Percentiles rank a stretch among this genome's conserved stretches.
Evolutionary conservation across 805 yeast species (phyloP).

Genomic region (Candida koratica): DNA sequence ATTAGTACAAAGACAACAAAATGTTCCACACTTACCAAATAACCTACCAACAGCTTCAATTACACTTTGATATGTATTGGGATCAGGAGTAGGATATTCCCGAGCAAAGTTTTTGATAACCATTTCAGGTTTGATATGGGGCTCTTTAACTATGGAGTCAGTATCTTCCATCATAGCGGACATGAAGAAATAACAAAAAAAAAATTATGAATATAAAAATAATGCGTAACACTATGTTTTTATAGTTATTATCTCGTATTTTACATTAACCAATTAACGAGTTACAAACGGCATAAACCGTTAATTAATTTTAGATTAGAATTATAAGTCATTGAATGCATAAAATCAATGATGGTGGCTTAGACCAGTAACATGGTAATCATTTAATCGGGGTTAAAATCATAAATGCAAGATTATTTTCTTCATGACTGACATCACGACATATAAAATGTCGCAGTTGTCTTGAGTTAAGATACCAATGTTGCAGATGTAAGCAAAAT

Average conservation of each 20-base stretch:
- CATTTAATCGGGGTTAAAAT: too few relatives aligned
- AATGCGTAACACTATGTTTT: neutral
- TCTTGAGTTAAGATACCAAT: too few relatives aligned
- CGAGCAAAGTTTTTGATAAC: conserved; percentile 40
- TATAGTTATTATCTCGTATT: too few relatives aligned
- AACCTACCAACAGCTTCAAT: conserved; percentile 40
- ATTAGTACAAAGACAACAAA: conserved; percentile 56
- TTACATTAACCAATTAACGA: neutral
- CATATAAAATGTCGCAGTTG: too few relatives aligned
- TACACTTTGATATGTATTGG: conserved; percentile 39
- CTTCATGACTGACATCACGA: too few relatives aligned
- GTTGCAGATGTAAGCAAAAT: too few relatives aligned
- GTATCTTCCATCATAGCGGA: conserved; percentile 8
- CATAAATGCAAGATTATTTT: too few relatives aligned
- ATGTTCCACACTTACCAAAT: conserved; percentile 51
- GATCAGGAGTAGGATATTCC: conserved; percentile 36
- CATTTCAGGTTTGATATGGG: conserved; percentile 36
- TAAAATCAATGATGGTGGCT: neutral
- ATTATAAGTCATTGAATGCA: neutral
- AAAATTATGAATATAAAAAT: neutral
- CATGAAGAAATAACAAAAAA: neutral
- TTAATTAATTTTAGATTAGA: too few relatives aligned
- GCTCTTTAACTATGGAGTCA: conserved; percentile 16
- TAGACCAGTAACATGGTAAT: neutral
- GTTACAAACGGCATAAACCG: too few relatives aligned